Base-by-base conservation (phyloP, 108 stramenopile species). In the Hondaea fermentalgiana region DNA sequence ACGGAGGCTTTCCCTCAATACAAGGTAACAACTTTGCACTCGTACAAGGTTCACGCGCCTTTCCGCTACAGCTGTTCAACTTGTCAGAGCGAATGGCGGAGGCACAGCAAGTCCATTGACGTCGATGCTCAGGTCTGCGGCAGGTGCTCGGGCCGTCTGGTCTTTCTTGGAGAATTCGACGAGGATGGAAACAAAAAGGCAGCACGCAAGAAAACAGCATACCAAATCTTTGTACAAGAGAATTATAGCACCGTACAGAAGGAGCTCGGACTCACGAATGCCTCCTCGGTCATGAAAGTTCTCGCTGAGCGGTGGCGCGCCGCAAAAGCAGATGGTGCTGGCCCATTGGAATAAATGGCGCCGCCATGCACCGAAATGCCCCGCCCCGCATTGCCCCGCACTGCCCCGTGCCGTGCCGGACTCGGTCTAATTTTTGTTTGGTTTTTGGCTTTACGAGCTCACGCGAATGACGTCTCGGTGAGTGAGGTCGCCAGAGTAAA, bases 101-200 rank as follows among this genome's bases (percentile, higher is more conserved):
- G 92, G 43, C 92, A 92, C 88, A 89, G 88, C 29, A 90, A 90
- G 49, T 91, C 91, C 51, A 72, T 92, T 60, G 90, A 92, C 76
- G 23, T 60, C 47, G 64, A 21, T 44, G 87, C 19, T 19, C 71
- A 90, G 60, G 49, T 23, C 28, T 89, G 91, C 87, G 72, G 83
- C 5, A n/a, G 3, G 51, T 89, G 89, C 87, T 28, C 35, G 28
- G 87, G 87, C 47, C 29, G 17, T 23, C 58, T 89, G 23, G 51
- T 57, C 42, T 60, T 28, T 53, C 49, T 83, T 12, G 76, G 76
- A 6, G 49, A 47, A 23, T 83, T 83, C 28, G 49, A 83, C 28
- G 12, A 12, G 10, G 10, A 83, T 6, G 76, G 76, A 12, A 83
- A 69, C 64, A 69, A 69, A 23, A 69, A 42, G 35, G 17, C 14